phyloP scores from a whole-genome alignment of 306 rosid species.

The Cicer pinnatifidum region DNA sequence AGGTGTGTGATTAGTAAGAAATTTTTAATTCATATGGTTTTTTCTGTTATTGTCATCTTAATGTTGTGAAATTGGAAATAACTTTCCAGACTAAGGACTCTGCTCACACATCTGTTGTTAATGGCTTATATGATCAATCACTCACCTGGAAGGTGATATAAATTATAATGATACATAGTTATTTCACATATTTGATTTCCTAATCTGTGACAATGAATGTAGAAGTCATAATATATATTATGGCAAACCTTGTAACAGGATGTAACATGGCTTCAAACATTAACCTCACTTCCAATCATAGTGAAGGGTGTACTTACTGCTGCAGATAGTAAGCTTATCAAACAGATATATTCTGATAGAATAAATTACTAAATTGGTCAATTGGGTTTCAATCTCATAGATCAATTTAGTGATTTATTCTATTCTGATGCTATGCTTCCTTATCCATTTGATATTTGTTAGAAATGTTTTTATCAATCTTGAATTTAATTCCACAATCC shows the following conservation, averaged over 20 bases:
- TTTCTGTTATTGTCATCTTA: conserved; percentile 1
- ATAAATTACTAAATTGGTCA: too few relatives aligned
- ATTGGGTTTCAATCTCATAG: too few relatives aligned
- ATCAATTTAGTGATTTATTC: too few relatives aligned
- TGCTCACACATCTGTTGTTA: conserved; percentile 65
- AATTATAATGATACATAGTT: neutral
- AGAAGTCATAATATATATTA: conserved; percentile 20
- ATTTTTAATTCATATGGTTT: conserved; percentile 4
- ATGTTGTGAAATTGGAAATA: conserved; percentile 2
- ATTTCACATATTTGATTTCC: conserved; percentile 4
- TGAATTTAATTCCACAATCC: neutral
- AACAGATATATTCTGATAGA: neutral
- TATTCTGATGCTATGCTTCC: neutral
- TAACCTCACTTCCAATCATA: conserved; percentile 82
- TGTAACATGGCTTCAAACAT: conserved; percentile 92
- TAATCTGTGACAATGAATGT: conserved; percentile 36
- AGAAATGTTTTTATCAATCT: neutral
- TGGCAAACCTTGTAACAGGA: conserved; percentile 59
- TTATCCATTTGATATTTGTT: neutral
- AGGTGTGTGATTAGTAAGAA: conserved; percentile 50
- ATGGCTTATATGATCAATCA: conserved; percentile 70
- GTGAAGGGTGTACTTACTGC: conserved; percentile 89
- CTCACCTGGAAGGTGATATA: conserved; percentile 86
- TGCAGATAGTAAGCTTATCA: conserved; percentile 70
- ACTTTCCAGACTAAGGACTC: conserved; percentile 66